phyloP scores from a whole-genome alignment of 345 rosid species.

The Heritiera littoralis region DNA sequence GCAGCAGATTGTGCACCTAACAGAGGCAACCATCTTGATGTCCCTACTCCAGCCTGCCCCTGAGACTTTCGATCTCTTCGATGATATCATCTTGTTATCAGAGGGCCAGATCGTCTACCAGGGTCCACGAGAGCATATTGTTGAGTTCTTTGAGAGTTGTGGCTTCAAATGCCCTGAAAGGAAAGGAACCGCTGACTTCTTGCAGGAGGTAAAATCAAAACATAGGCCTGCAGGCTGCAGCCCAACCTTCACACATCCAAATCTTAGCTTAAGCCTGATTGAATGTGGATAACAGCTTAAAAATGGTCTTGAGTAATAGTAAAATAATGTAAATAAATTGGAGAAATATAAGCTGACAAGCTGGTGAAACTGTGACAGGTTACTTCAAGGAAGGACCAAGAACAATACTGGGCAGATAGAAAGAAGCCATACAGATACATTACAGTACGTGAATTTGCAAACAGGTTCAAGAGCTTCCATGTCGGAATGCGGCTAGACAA shows the following conservation, averaged over 20 bases:
- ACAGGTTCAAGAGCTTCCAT: constrained; percentile 63
- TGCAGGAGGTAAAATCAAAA: constrained; percentile 66
- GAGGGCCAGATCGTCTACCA: constrained; percentile 86
- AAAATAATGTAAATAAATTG: not conserved
- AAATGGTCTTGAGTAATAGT: not conserved
- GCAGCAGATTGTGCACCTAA: constrained; percentile 74
- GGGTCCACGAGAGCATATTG: constrained; percentile 73
- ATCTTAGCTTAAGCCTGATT: constrained; percentile 3
- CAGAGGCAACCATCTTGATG: constrained; percentile 72
- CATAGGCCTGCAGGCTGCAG: constrained; percentile 48
- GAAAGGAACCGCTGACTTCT: constrained; percentile 86
- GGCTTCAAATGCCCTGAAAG: constrained; percentile 85
- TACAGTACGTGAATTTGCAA: constrained; percentile 58
- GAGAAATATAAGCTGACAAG: not conserved
- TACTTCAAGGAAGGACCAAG: constrained; percentile 87
- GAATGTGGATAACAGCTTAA: no score
- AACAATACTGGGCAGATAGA: constrained; percentile 77
- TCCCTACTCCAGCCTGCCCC: constrained; percentile 93
- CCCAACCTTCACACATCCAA: not conserved
- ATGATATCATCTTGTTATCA: constrained; percentile 70
- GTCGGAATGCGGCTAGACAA: constrained; percentile 57
- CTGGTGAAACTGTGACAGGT: constrained; percentile 46
- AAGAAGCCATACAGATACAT: constrained; percentile 62
- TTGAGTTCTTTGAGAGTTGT: constrained; percentile 66
- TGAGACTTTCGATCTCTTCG: constrained; percentile 86